Base-by-base conservation (phyloP, 352 stramenopile species). In the Phytophthora sp. region DNA sequence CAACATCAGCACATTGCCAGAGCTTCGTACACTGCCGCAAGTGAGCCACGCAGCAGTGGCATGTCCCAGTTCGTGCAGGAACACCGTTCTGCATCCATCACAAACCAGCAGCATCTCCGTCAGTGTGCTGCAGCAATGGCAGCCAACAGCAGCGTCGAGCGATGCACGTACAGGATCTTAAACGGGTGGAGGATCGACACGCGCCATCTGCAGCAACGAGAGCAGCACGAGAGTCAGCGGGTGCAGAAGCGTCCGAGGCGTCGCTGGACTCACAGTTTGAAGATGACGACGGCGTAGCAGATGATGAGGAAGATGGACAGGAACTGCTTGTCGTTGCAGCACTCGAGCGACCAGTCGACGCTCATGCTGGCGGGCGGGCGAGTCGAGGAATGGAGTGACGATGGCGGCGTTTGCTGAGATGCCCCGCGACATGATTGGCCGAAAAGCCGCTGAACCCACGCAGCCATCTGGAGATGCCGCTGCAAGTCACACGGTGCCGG, bases 261-360 rank as follows among this genome's bases (percentile, higher is more conserved):
- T n/a, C 9, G 20, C 13, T 8, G 13, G 13, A 48, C 72, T 52
- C 55, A 95, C 84, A 95, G 74, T 63, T 95, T 95, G 61, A 95
- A 91, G 71, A 96, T 96, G 58, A 83, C 68, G 51, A 96, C 41
- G 7, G 84, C 72, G 76, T 96, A 96, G 66, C 73, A 82, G 45
- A 86, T 48, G 80, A 96, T 94, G 72, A 96, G 81, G 76, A 94
- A 95, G 68, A 95, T 94, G 44, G 82, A 89, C 39, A 89, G 71
- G 48, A 85, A 90, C 57, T 96, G 88, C 57, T 88, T 76, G 69
- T 95, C 85, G 62, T 95, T 96, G 83, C 88, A 96, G 82, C 88
- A 96, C 66, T 78, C 72, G 55, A 94, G 79, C 37, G 65, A 82
- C 72, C 66, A 82, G 59, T 92, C 79, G 30, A 83, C 53, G 56